These are phyloP conservation scores for Stropharia rugosoannulata DNA, from an alignment of 768 basidiomycete species.

Conservation along the genomic window DNA sequence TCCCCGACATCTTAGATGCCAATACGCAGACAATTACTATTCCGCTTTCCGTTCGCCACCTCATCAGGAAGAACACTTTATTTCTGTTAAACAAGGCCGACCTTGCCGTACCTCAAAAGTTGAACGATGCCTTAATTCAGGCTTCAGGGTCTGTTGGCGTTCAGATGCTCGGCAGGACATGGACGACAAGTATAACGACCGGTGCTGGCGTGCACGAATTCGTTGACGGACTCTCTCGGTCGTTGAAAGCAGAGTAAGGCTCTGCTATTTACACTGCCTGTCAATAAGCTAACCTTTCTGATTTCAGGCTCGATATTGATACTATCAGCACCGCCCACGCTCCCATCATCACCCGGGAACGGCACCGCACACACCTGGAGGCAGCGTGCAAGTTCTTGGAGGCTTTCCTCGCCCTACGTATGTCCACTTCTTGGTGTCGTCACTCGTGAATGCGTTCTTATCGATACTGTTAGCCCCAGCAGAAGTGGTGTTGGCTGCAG, in stretches of 20 bases:
- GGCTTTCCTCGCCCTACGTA: conserved; percentile 55
- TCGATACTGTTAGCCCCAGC: conserved; percentile 40
- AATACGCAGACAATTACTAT: conserved; percentile 22
- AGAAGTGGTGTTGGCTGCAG: conserved; percentile 83
- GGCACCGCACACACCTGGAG: conserved; percentile 78
- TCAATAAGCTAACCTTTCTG: not conserved
- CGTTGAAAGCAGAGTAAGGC: conserved; percentile 49
- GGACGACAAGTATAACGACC: conserved; percentile 64
- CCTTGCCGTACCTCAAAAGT: conserved; percentile 22
- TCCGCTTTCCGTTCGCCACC: conserved; percentile 45
- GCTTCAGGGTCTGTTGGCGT: not conserved
- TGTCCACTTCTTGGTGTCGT: conserved; percentile 12
- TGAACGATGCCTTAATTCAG: not conserved
- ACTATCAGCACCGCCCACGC: conserved; percentile 22
- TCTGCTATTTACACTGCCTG: not conserved
- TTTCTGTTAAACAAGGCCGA: conserved; percentile 84
- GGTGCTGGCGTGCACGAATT: conserved; percentile 60
- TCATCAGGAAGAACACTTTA: conserved; percentile 58
- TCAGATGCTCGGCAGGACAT: conserved; percentile 27
- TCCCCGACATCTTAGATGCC: conserved; percentile 42
- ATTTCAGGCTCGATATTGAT: conserved; percentile 13
- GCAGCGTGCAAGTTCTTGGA: conserved; percentile 59
- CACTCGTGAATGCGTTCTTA: not conserved
- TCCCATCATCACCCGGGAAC: conserved; percentile 75
- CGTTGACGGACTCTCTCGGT: conserved; percentile 52